Percentiles rank a stretch among this genome's conserved stretches.
phyloP scores from a whole-genome alignment of 2,329 filamentous ascomycete species.

The Ophiostoma fasciatum region DNA sequence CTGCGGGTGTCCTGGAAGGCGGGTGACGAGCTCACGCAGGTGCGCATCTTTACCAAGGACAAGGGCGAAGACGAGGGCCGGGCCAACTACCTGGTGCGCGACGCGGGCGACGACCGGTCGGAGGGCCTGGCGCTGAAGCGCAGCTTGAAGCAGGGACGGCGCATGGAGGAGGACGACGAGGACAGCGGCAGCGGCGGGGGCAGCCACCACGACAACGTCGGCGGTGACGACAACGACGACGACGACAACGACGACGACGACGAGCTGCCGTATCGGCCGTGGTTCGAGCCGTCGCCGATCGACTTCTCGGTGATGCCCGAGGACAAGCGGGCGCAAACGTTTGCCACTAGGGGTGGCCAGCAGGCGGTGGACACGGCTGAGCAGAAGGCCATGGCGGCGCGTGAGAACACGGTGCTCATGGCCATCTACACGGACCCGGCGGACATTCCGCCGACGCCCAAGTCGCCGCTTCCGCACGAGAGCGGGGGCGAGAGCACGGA shows the following conservation, averaged over 20 bases:
- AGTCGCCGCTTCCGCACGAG: conserved; percentile 40
- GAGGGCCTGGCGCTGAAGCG: conserved; percentile 56
- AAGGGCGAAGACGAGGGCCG: conserved; percentile 58
- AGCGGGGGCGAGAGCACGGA: background rate
- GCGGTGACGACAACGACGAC: conserved; percentile 2
- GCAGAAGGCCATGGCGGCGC: conserved; percentile 38
- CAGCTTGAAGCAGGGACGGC: conserved; percentile 25
- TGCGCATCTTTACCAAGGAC: conserved; percentile 58
- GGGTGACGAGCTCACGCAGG: conserved; percentile 48
- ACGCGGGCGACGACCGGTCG: conserved; percentile 57
- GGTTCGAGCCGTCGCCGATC: conserved; percentile 31
- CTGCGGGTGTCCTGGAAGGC: conserved; percentile 58
- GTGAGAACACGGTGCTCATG: conserved; percentile 46
- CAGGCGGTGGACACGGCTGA: conserved; percentile 37
- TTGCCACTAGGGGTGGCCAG: conserved; percentile 37
- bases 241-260: conserved; percentile 35
- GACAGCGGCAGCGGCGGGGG: conserved; percentile 19
- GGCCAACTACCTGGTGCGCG: conserved; percentile 51
- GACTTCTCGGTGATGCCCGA: conserved; percentile 33
- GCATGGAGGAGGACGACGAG: conserved; percentile 39
- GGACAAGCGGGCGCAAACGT: conserved; percentile 32
- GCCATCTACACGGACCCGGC: conserved; percentile 38
- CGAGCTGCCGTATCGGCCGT: conserved; percentile 36
- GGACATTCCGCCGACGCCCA: conserved; percentile 42
- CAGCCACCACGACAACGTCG: background rate